A percentile compares a stretch with the other conserved stretches of the same genome.
Evolutionary conservation across 2,329 filamentous ascomycete species (phyloP).

Genomic region (Triangularia verruculosa): DNA sequence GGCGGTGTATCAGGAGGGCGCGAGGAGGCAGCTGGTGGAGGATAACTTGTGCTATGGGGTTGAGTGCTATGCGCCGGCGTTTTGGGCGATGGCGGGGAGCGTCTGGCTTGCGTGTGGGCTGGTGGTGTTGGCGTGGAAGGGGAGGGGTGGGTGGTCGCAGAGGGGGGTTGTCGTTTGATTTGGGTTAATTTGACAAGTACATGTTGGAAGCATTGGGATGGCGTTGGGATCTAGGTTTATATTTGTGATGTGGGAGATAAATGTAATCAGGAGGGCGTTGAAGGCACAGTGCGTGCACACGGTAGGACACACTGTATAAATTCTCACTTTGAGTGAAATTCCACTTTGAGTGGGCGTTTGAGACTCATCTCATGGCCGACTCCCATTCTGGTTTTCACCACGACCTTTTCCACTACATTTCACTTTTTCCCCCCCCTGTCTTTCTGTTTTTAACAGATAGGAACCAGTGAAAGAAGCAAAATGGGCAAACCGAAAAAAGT

Average conservation of each 20-base stretch:
- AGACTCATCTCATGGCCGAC: neutral
- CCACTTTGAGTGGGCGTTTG: neutral
- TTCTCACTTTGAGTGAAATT: constrained; percentile 1
- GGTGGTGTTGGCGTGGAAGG: constrained; percentile 79
- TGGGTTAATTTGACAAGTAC: neutral
- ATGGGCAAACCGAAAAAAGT: constrained; percentile 7
- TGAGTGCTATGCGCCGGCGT: constrained; percentile 75
- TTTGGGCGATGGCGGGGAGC: constrained; percentile 81
- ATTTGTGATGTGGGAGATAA: neutral
- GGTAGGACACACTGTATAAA: constrained; percentile 6
- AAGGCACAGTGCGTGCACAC: constrained; percentile 5
- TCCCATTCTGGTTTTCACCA: neutral
- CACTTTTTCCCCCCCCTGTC: neutral
- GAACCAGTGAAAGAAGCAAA: neutral
- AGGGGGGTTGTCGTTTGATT: constrained; percentile 64
- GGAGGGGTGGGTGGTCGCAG: constrained; percentile 69
- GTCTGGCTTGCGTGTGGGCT: constrained; percentile 73
- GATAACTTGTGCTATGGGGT: constrained; percentile 74
- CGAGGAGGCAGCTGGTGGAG: constrained; percentile 42
- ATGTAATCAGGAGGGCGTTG: neutral
- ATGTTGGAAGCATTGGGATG: neutral
- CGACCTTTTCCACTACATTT: neutral
- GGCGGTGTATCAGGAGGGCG: constrained; percentile 69
- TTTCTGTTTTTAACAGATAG: no score
- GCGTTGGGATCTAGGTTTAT: neutral